Base-by-base conservation (phyloP, 495 filamentous ascomycete genomes). In the Daldinia concentrica region DNA sequence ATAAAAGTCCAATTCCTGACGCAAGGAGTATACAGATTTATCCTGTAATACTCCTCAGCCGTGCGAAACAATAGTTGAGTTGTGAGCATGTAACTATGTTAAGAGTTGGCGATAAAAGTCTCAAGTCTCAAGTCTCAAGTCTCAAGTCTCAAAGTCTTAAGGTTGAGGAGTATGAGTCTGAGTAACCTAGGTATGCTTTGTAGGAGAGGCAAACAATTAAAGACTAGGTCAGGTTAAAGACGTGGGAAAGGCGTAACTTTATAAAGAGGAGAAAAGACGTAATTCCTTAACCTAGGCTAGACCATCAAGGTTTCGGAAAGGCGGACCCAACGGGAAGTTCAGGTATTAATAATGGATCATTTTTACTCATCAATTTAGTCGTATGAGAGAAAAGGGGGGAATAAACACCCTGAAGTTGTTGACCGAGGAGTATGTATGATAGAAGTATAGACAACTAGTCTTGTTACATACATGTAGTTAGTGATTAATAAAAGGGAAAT, bases 21-120 rank as follows among this genome's bases (percentile, higher is more conserved):
- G 85, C 85, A 87, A 87, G 85, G 85, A 87, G 85, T 85, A 86
- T 83, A 83, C 84, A 86, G 85, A 85, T 76, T 39, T 73, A 66
- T 73, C 78, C 84, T 85, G 84, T 82, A 76, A 86, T 86, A 87
- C 85, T 84, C 85, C 85, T 87, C 85, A 87, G 85, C 85, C 85
- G 84, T 87, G 81, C 82, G 82, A 82, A 58, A 75, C 50, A 61
- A 74, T 59, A 60, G 59, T 67, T 71, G 60, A 32, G 74, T 58
- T 54, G 74, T 71, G 66, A 69, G 73, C 81, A 83, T 84, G 74
- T 70, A 72, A 64, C 22, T 43, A 37, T 1, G 48, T 52, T 9
- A 59, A 48, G 19, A 52, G 39, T 68, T 68, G 64, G n/a, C 36
- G 30, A 32, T 32, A 59, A 24, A 51, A 60, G 12, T 3, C 7